A percentile compares a stretch with the other conserved stretches of the same genome.
Evolutionary conservation across 2,329 filamentous ascomycete genomes (phyloP).

Genomic region (Paecilomyces niveus): DNA sequence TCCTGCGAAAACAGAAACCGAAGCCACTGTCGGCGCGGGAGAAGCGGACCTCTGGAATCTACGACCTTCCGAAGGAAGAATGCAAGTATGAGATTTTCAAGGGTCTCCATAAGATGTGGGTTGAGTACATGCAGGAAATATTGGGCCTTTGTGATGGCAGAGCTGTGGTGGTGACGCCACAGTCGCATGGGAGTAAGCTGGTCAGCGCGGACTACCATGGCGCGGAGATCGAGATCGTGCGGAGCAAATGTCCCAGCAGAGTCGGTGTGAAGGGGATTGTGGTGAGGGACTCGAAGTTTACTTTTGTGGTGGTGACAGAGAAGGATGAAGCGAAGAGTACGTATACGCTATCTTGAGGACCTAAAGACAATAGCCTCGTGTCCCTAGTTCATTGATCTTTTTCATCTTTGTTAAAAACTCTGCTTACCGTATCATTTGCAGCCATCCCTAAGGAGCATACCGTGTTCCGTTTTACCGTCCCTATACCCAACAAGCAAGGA

Average conservation of each 20-base stretch:
- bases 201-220: constrained; percentile 87
- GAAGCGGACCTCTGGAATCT: constrained; percentile 64
- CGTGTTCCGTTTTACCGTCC: constrained; percentile 70
- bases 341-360: constrained; percentile 11
- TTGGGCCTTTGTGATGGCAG: constrained; percentile 50
- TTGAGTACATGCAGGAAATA: constrained; percentile 76
- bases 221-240: constrained; percentile 71
- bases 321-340: constrained; percentile 62
- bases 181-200: constrained; percentile 51
- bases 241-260: constrained; percentile 71
- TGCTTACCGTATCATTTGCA: constrained; percentile 15
- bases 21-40: constrained; percentile 71
- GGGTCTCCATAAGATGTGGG: constrained; percentile 72
- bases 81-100: constrained; percentile 70
- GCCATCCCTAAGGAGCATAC: constrained; percentile 85
- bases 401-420: not conserved
- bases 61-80: constrained; percentile 63
- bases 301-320: constrained; percentile 74
- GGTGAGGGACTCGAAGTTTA: constrained; percentile 77
- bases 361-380: not conserved
- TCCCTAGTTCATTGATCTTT: not conserved
- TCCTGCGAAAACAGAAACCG: constrained; percentile 46
- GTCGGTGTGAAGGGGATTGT: constrained; percentile 84
- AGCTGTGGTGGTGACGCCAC: constrained; percentile 48
- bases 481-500: constrained; percentile 30